phyloP scores from a whole-genome alignment of 2,329 filamentous ascomycete genomes.

The Drechslerella coelobrocha region DNA sequence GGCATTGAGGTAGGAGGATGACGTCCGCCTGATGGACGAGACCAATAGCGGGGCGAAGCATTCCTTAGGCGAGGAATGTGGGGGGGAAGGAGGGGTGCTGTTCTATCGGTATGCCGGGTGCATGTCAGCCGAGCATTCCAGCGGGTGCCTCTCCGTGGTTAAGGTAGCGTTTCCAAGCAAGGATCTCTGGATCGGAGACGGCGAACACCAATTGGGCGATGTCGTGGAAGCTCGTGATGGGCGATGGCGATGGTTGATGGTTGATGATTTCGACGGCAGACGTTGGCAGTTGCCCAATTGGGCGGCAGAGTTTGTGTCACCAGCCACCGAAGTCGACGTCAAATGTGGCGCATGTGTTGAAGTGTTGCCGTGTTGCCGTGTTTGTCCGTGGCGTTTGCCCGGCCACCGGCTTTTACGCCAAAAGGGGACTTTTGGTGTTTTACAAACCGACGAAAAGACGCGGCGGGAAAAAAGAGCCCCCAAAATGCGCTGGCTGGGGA shows the following conservation, averaged over 20 bases:
- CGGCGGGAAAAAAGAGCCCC: background rate
- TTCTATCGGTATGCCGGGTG: constrained; percentile 29
- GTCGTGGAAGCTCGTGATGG: too few species aligned
- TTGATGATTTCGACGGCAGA: background rate
- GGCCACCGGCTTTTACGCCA: background rate
- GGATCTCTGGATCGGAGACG: too few species aligned
- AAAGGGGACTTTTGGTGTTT: too few species aligned
- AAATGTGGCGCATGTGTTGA: background rate
- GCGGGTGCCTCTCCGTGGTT: too few species aligned
- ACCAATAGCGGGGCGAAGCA: constrained; percentile 27
- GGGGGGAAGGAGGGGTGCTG: background rate
- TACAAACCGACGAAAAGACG: too few species aligned
- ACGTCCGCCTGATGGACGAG: constrained; percentile 29
- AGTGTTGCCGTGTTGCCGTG: background rate
- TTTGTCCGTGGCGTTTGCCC: background rate
- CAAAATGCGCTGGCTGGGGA: constrained; percentile 42
- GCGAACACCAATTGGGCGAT: background rate
- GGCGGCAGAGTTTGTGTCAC: constrained; percentile 10
- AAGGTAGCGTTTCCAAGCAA: too few species aligned
- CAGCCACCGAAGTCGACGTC: too few species aligned
- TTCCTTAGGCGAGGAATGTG: constrained; percentile 10
- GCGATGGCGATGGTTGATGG: too few species aligned
- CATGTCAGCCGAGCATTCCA: constrained; percentile 10
- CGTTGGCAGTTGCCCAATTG: background rate
- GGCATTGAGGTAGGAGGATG: constrained; percentile 3